phyloP scores from a whole-genome alignment of 2,329 filamentous ascomycete genomes.

The Gnomoniopsis smithogilvyi region DNA sequence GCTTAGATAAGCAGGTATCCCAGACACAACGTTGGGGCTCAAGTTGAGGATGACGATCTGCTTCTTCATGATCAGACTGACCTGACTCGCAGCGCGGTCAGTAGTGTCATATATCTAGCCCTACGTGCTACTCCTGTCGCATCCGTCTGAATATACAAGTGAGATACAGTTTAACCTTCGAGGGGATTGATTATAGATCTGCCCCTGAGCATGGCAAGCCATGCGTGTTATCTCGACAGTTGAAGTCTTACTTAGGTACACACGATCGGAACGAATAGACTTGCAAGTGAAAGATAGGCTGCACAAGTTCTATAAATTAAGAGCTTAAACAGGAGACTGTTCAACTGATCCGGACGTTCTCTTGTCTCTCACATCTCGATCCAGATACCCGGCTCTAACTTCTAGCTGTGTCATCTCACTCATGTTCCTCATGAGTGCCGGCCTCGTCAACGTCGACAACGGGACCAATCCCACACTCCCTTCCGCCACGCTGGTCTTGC shows the following conservation, averaged over 20 bases:
- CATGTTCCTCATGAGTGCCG: slow-evolving; percentile 4
- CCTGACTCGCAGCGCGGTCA: too few relatives aligned
- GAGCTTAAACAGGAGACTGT: slow-evolving; percentile 10
- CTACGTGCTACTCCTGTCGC: too few relatives aligned
- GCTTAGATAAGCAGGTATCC: not conserved
- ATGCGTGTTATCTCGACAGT: too few relatives aligned
- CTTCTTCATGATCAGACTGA: too few relatives aligned
- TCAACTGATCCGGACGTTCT: not conserved
- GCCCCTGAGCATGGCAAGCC: too few relatives aligned
- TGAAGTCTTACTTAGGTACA: not conserved
- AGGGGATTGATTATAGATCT: too few relatives aligned
- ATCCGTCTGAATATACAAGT: too few relatives aligned
- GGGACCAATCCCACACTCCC: not conserved
- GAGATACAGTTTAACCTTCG: too few relatives aligned
- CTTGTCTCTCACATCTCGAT: not conserved
- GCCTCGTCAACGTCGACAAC: not conserved
- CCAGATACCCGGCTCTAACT: slow-evolving; percentile 1
- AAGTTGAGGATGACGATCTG: too few relatives aligned
- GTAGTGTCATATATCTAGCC: too few relatives aligned
- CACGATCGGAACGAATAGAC: not conserved
- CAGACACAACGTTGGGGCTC: too few relatives aligned
- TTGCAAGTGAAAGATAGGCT: not conserved
- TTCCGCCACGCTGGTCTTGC: slow-evolving; percentile 1
- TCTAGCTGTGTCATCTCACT: slow-evolving; percentile 13
- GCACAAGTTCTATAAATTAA: slow-evolving; percentile 20